Evolutionary conservation across 495 filamentous ascomycete species (phyloP), one percentile per base, ranked within the genome.

Genomic region (Lentithecium fluviatile): DNA sequence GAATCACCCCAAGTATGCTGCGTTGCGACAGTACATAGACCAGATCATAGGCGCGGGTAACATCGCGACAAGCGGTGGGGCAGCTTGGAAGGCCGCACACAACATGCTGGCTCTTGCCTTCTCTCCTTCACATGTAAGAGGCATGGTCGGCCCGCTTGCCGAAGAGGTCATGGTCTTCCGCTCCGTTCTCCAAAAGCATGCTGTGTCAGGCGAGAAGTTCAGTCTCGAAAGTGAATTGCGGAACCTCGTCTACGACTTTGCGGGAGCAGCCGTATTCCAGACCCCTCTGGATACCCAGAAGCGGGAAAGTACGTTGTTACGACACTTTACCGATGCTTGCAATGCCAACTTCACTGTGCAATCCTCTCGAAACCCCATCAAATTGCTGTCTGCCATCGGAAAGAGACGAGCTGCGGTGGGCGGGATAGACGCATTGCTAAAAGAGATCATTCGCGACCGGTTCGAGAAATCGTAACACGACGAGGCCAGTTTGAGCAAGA

Each of bases 51-150:
- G 58, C 0, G 36, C 52, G 25, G 32, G 25, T 6, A 62, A 58
- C 47, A 66, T 66, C 17, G 58, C 56, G 37, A 20, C 52, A 0
- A 8, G 29, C 1, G 40, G 62, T 17, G 62, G 62, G 23, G n/a
- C 45, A 13, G 12, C 11, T 1, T 66, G 64, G 64, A 66, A 62
- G 42, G 6, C 29, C 10, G 51, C 60, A 2, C 65, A 68, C 25
- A 60, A 58, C 26, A 61, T 62, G 56, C n/a, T 68, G 13, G 56
- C 56, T n/a, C 65, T 61, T 10, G 50, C 65, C 5, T 68, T 68
- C 47, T 15, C 46, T 2, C 13, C 26, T 2, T 20, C 50, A 1
- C 23, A 56, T 6, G 45, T 68, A 23, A 45, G 45, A 36, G 51
- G 49, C 25, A 45, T 61, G 56, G 23, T 43, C 6, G 38, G 25